phyloP scores from a whole-genome alignment of 2,329 filamentous ascomycete genomes.

The Fusarium floridanum region DNA sequence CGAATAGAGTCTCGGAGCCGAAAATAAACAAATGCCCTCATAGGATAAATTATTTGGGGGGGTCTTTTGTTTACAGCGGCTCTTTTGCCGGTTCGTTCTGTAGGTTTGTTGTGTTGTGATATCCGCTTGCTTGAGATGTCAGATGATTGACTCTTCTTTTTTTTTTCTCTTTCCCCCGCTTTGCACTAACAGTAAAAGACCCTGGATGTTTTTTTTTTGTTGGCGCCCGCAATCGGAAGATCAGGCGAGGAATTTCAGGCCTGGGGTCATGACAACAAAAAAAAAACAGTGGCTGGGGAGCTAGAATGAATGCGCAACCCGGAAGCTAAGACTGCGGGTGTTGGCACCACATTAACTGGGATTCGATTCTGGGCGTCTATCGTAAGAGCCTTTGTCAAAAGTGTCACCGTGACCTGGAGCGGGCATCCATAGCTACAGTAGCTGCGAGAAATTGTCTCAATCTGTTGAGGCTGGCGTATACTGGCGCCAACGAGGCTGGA shows the following conservation, averaged over 20 bases:
- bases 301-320: background rate
- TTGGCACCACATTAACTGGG: background rate
- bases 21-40: background rate
- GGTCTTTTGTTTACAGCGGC: background rate
- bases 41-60: background rate
- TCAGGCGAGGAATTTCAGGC: background rate
- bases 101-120: background rate
- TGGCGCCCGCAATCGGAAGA: background rate
- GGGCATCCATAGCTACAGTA: background rate
- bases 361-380: background rate
- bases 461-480: background rate
- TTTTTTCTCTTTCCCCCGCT: background rate
- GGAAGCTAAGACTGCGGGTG: slow-evolving; percentile 1
- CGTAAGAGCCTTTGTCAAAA: background rate
- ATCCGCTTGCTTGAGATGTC: background rate
- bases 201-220: background rate
- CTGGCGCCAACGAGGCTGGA: background rate
- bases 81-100: background rate
- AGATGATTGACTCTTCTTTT: background rate
- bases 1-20: background rate
- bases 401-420: background rate
- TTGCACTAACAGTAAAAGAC: background rate
- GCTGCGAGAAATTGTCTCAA: slow-evolving; percentile 2
- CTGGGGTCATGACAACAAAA: background rate
- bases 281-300: background rate